Percentiles rank a stretch among this genome's conserved stretches.
These are phyloP conservation scores for Aspergillus fijiensis DNA, from an alignment of 2,329 filamentous ascomycete genomes.

Conservation along the genomic window DNA sequence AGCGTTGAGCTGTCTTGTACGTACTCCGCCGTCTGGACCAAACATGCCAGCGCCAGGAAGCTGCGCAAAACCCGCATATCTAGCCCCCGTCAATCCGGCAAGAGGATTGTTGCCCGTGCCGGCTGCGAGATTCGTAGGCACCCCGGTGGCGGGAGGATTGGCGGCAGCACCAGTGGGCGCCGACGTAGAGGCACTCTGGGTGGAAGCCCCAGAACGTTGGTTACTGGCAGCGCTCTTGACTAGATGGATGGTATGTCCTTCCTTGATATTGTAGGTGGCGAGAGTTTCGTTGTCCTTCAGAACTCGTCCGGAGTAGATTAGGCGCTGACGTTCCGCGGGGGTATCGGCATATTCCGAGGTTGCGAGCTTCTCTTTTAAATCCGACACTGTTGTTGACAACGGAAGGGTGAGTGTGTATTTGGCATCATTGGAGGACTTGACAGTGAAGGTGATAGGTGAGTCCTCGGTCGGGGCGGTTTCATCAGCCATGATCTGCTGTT, in stretches of 20 bases:
- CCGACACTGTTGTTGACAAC: slow-evolving; percentile 71
- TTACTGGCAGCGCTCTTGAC: slow-evolving; percentile 97
- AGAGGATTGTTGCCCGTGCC: slow-evolving; percentile 78
- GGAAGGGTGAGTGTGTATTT: slow-evolving; percentile 81
- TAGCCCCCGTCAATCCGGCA: slow-evolving; percentile 84
- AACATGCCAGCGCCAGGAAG: slow-evolving; percentile 86
- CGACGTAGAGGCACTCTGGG: slow-evolving; percentile 45
- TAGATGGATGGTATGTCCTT: slow-evolving; percentile 91
- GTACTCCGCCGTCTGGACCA: slow-evolving; percentile 88
- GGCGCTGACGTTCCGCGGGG: slow-evolving; percentile 80
- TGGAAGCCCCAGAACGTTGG: slow-evolving; percentile 57
- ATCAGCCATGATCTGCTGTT: slow-evolving; percentile 38
- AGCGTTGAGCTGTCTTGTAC: slow-evolving; percentile 38
- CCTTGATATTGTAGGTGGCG: slow-evolving; percentile 87
- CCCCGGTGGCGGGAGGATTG: slow-evolving; percentile 37
- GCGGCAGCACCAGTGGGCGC: slow-evolving; percentile 33
- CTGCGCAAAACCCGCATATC: slow-evolving; percentile 88
- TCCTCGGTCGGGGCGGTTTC: slow-evolving; percentile 55
- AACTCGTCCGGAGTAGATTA: slow-evolving; percentile 96
- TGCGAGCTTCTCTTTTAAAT: slow-evolving; percentile 87
- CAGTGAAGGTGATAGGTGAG: slow-evolving; percentile 85
- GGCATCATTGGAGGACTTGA: slow-evolving; percentile 92
- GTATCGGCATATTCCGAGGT: slow-evolving; percentile 80
- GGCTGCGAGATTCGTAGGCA: slow-evolving; percentile 50
- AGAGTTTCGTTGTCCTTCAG: slow-evolving; percentile 92